Percentiles rank a stretch among this genome's conserved stretches.
Evolutionary conservation across 306 rosid species (phyloP).

Genomic region (Gastrolobium bilobum): DNA sequence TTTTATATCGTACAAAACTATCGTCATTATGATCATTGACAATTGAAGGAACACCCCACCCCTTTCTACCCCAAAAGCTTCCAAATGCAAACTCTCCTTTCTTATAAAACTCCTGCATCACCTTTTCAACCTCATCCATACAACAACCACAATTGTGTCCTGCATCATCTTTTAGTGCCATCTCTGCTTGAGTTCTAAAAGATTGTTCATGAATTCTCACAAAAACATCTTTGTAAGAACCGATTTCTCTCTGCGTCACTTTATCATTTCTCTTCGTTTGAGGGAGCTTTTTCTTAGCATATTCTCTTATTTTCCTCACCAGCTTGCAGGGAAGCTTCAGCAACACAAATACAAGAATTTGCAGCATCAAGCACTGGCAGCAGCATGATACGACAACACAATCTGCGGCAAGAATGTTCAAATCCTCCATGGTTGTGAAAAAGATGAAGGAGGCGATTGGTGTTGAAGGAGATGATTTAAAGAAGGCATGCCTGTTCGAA

Average conservation of each 20-base stretch:
- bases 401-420: conserved; percentile 67
- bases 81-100: conserved; percentile 90
- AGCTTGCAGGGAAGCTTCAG: conserved; percentile 74
- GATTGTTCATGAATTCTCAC: conserved; percentile 52
- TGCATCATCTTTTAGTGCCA: conserved; percentile 27
- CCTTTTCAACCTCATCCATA: conserved; percentile 82
- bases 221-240: conserved; percentile 49
- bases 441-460: conserved; percentile 16
- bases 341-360: conserved; percentile 65
- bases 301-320: conserved; percentile 63
- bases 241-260: conserved; percentile 47
- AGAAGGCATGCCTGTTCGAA: conserved; percentile 54
- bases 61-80: conserved; percentile 75
- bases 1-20: conserved; percentile 54
- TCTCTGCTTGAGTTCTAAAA: conserved; percentile 48
- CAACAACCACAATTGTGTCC: conserved; percentile 52
- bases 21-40: conserved; percentile 39
- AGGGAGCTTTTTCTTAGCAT: conserved; percentile 63
- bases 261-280: conserved; percentile 50
- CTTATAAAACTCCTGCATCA: conserved; percentile 65
- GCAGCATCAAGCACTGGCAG: conserved; percentile 87
- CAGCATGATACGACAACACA: conserved; percentile 85
- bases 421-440: conserved; percentile 74
- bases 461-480: conserved; percentile 44
- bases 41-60: conserved; percentile 35